phyloP scores from a whole-genome alignment of 139 green algal genomes.

The Zygnema circumcarinatum region DNA sequence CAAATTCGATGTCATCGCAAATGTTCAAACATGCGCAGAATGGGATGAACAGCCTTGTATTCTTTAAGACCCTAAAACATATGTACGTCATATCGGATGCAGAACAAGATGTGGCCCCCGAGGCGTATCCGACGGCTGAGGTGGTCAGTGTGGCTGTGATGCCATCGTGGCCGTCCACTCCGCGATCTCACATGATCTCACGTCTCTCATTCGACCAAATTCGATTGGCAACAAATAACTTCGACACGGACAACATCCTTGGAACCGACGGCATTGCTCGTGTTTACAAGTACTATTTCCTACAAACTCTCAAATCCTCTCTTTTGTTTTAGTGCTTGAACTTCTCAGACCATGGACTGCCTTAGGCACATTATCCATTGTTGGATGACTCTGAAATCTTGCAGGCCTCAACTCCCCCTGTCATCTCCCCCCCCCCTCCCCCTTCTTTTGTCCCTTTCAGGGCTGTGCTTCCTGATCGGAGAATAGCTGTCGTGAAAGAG shows the following conservation, averaged over 20 bases:
- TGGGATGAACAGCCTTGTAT: no score
- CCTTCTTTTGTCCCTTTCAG: no score
- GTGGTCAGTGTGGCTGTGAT: neutral
- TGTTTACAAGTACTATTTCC: conserved; percentile 18
- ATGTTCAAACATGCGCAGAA: no score
- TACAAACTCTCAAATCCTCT: no score
- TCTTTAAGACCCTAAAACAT: no score
- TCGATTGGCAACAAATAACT: conserved; percentile 9
- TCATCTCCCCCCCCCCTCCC: no score
- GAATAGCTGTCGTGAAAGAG: conserved; percentile 1
- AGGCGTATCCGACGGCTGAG: neutral
- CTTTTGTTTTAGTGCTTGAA: no score
- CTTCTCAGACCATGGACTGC: no score
- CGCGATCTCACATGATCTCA: neutral
- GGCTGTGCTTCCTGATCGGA: neutral
- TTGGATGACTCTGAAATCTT: no score
- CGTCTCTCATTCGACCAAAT: neutral
- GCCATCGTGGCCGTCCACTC: neutral
- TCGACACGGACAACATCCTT: conserved; percentile 8
- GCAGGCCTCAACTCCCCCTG: no score
- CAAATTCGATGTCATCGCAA: no score
- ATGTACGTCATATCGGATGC: neutral
- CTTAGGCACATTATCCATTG: no score
- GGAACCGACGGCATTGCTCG: conserved; percentile 4
- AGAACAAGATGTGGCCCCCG: neutral